Percentiles rank a stretch among this genome's conserved stretches.
Evolutionary conservation across 2,329 filamentous ascomycete genomes (phyloP).

Genomic region (Sarocladium kiliense): DNA sequence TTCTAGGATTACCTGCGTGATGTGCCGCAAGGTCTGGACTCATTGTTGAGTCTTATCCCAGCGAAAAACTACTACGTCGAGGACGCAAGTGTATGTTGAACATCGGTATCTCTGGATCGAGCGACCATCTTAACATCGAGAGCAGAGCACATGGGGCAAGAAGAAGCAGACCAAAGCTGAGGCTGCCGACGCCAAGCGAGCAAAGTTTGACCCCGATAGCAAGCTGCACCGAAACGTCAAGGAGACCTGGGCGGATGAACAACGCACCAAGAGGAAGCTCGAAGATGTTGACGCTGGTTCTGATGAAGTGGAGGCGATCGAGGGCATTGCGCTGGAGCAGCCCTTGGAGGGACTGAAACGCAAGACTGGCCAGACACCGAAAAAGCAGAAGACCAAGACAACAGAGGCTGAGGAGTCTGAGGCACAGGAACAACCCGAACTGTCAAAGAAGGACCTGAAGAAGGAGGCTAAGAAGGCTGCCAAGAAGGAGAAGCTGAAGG

Average conservation of each 20-base stretch:
- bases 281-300: constrained; percentile 40
- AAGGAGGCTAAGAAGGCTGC: constrained; percentile 47
- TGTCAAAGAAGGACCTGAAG: constrained; percentile 45
- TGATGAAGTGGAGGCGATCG: constrained; percentile 36
- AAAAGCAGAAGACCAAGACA: constrained; percentile 42
- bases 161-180: constrained; percentile 96
- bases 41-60: constrained; percentile 79
- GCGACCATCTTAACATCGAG: not conserved
- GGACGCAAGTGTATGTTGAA: constrained; percentile 66
- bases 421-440: constrained; percentile 43
- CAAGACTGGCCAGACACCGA: constrained; percentile 23
- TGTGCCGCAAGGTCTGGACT: constrained; percentile 74
- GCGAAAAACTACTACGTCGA: constrained; percentile 88
- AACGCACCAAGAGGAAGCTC: constrained; percentile 74
- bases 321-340: constrained; percentile 53
- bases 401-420: constrained; percentile 21
- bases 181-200: constrained; percentile 73
- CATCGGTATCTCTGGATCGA: not conserved
- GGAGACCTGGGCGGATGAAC: constrained; percentile 82
- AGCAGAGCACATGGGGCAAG: constrained; percentile 57
- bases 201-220: constrained; percentile 87
- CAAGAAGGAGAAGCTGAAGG: constrained; percentile 41
- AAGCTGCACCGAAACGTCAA: constrained; percentile 76
- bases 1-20: constrained; percentile 50
- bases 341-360: constrained; percentile 61